Evolutionary conservation across 2,329 filamentous ascomycete species (phyloP), one percentile per base, ranked within the genome.

Genomic region (Sporothrix curviconia): DNA sequence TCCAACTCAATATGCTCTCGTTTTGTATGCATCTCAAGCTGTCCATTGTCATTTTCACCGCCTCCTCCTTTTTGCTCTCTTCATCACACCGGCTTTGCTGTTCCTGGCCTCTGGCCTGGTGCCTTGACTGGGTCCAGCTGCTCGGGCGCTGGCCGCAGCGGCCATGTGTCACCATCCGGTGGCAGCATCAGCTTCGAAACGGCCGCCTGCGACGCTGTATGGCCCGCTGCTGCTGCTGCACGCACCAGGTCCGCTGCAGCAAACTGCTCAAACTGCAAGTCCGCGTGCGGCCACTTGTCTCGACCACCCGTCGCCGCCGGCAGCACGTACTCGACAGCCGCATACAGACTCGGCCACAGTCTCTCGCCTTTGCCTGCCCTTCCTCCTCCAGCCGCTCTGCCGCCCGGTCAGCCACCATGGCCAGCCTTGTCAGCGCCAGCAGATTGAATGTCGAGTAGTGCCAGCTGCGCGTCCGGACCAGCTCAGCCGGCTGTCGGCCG

Each of bases 401-500:
- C 11, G 11, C 14, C 9, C 39, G 37, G 59, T 51, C 44, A 1
- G 57, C 64, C 17, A 66, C 60, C 28, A 50, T 60, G 43, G 55
- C 65, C 55, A 57, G 59, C 44, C 54, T 62, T 37, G 44, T 59
- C 43, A 61, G 58, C 9, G 62, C 61, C n/a, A 63, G 59, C 12
- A 68, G 57, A 40, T 65, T 63, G 37, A 68, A 68, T 12, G 64
- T 66, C 24, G 64, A 62, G 60, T 67, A 68, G 60, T 68, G 66
- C 56, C 63, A 68, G 56, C 64, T 65, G 44, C 64, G 60, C 15
- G 66, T 68, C 42, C 66, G 64, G 9, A 47, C 51, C 24, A 66
- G 64, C 56, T 68, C 66, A 19, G 62, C 57, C 4, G 66, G 66
- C 56, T 64, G 62, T 1, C 60, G 64, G 14, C 66, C 66, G 55